phyloP scores from a whole-genome alignment of 139 green algal genomes.

The Tetradesmus obliquus region DNA sequence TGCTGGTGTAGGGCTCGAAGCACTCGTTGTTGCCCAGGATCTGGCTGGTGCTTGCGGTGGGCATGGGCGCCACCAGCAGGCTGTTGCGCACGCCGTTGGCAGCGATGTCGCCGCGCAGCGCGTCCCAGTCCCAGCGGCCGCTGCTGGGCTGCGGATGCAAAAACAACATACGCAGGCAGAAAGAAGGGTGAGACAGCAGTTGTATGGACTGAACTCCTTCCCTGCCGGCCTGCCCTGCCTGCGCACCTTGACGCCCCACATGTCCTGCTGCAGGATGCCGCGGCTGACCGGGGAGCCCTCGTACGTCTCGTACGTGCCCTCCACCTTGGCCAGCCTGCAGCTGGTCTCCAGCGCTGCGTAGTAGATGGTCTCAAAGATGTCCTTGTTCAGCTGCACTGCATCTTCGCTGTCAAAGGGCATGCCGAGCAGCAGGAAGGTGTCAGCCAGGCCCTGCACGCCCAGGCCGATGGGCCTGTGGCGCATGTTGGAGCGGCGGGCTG shows the following conservation, averaged over 20 bases:
- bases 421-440: constrained; percentile 99
- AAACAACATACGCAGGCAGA: background rate
- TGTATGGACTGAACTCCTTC: too few species aligned
- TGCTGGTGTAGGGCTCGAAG: constrained; percentile 99
- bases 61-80: constrained; percentile 98
- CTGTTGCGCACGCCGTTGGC: constrained; percentile 96
- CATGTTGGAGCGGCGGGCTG: constrained; percentile 91
- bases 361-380: constrained; percentile 99
- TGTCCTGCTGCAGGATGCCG: constrained; percentile 94
- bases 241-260: constrained; percentile 90
- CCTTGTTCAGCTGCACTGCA: constrained; percentile 82
- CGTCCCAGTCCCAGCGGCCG: constrained; percentile 90
- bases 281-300: constrained; percentile 84
- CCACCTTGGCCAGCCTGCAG: constrained; percentile 81
- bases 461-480: constrained; percentile 97
- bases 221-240: background rate
- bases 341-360: constrained; percentile 88
- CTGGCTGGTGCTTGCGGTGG: constrained; percentile 95
- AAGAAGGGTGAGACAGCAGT: background rate
- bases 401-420: constrained; percentile 95
- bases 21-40: constrained; percentile 99
- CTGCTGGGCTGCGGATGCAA: constrained; percentile 43
- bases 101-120: constrained; percentile 81
- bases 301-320: constrained; percentile 94
- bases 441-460: constrained; percentile 88